Conservation (phyloP, 805 yeast species). For the Nematodospora valgi region DNA sequence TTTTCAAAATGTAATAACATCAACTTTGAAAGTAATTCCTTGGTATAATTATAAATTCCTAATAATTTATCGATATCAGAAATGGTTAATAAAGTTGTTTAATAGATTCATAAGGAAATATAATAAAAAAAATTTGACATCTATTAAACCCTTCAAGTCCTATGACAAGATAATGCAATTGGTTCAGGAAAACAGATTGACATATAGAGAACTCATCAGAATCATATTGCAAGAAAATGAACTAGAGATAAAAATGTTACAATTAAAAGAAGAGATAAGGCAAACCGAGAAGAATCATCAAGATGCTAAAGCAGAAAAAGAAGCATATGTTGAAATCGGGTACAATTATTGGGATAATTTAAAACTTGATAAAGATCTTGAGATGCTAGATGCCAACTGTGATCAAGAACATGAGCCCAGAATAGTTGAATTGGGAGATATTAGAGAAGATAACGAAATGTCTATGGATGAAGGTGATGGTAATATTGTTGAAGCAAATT, state of each 20-base stretch:
- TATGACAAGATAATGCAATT: slow-evolving; percentile 24
- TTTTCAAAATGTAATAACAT: slow-evolving; percentile 16
- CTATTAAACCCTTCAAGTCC: slow-evolving; percentile 15
- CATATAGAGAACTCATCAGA: slow-evolving; percentile 18
- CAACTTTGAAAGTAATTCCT: slow-evolving; percentile 18
- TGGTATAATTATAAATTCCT: slow-evolving; percentile 25
- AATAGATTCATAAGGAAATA: slow-evolving; percentile 30
- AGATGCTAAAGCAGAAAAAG: slow-evolving; percentile 4
- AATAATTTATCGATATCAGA: slow-evolving; percentile 26
- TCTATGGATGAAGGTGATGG: slow-evolving; percentile 1
- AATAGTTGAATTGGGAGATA: not conserved
- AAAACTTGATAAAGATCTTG: slow-evolving; percentile 22
- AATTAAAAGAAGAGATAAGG: slow-evolving; percentile 2
- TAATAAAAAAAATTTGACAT: slow-evolving; percentile 16
- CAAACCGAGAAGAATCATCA: not conserved
- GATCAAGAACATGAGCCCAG: not conserved
- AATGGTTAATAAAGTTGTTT: slow-evolving; percentile 35
- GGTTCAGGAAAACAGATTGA: slow-evolving; percentile 17
- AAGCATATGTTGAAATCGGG: slow-evolving; percentile 18
- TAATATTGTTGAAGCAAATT: not conserved
- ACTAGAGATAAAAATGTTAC: slow-evolving; percentile 16
- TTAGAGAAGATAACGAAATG: slow-evolving; percentile 3
- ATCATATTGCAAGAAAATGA: slow-evolving; percentile 27
- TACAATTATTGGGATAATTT: slow-evolving; percentile 38
- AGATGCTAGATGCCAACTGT: slow-evolving; percentile 19